These are phyloP conservation scores for Phytophthora fragariaefolia DNA, from an alignment of 352 stramenopile species.

Conservation along the genomic window DNA sequence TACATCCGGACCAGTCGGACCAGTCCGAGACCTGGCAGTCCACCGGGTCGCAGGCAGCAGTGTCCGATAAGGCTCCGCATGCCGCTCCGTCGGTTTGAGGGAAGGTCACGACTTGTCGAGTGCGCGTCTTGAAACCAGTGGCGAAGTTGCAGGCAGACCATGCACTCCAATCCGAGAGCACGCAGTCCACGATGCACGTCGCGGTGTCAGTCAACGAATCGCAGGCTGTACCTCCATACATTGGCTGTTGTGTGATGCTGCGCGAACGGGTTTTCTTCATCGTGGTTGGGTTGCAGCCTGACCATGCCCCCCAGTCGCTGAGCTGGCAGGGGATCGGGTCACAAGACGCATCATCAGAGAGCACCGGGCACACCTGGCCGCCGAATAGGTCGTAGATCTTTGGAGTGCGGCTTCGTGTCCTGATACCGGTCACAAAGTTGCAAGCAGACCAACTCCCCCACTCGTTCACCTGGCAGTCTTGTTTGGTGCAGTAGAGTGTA, in stretches of 20 bases:
- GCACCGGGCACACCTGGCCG: conserved; percentile 28
- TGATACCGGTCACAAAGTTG: conserved; percentile 47
- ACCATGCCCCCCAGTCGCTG: conserved; percentile 58
- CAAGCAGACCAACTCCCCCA: conserved; percentile 55
- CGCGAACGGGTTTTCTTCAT: conserved; percentile 39
- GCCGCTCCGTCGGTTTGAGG: conserved; percentile 30
- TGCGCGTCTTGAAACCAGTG: conserved; percentile 47
- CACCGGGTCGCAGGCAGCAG: conserved; percentile 43
- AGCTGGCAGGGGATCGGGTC: conserved; percentile 45
- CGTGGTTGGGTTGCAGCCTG: conserved; percentile 44
- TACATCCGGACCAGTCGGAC: conserved; percentile 62
- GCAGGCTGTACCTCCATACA: conserved; percentile 49
- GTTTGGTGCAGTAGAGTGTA: conserved; percentile 33
- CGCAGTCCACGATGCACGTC: conserved; percentile 55
- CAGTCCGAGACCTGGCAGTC: conserved; percentile 55
- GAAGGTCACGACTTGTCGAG: conserved; percentile 41
- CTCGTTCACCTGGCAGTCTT: conserved; percentile 57
- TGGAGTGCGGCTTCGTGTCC: conserved; percentile 52
- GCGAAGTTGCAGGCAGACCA: conserved; percentile 59
- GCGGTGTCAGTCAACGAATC: conserved; percentile 24
- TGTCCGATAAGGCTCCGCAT: conserved; percentile 38
- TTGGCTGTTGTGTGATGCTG: conserved; percentile 30
- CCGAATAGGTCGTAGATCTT: conserved; percentile 44
- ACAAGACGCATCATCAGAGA: conserved; percentile 31
- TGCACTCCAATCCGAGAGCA: conserved; percentile 49